Evolutionary conservation across 1,284 basidiomycete genomes (phyloP).

Genomic region (Irpex rosettiformis): DNA sequence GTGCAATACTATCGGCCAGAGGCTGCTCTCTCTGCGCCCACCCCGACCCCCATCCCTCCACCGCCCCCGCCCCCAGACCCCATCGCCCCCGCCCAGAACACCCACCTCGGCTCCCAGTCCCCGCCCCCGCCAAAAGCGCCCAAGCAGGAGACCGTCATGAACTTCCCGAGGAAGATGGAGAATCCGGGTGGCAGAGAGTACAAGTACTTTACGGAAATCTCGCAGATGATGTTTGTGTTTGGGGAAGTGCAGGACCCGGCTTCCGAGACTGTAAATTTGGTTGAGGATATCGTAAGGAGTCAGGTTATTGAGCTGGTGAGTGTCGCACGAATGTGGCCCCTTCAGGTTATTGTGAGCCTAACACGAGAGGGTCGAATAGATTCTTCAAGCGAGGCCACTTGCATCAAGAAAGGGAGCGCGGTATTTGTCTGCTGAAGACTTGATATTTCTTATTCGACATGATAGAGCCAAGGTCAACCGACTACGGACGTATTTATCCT

Average conservation of each 20-base stretch:
- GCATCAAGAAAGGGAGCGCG: constrained; percentile 82
- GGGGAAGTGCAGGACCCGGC: constrained; percentile 92
- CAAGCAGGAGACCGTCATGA: constrained; percentile 7
- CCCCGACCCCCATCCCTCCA: not conserved
- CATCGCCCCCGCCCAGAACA: not conserved
- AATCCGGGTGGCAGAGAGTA: constrained; percentile 41
- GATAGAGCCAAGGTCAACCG: constrained; percentile 95
- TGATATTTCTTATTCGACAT: constrained; percentile 95
- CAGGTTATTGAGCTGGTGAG: constrained; percentile 93
- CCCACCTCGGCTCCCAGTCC: constrained; percentile 1
- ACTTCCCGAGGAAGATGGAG: constrained; percentile 12
- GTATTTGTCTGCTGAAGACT: constrained; percentile 88
- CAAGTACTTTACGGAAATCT: constrained; percentile 78
- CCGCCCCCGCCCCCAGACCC: not conserved
- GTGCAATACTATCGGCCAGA: constrained; percentile 2
- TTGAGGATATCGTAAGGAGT: constrained; percentile 94
- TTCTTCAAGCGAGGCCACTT: constrained; percentile 85
- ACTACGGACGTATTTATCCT: constrained; percentile 90
- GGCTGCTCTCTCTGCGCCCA: not conserved
- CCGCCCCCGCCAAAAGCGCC: not conserved
- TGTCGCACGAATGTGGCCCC: constrained; percentile 20
- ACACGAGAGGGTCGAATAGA: constrained; percentile 48
- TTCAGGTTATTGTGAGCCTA: not conserved
- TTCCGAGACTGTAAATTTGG: constrained; percentile 83
- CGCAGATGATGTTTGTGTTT: constrained; percentile 96